Evolutionary conservation across 2,329 filamentous ascomycete species (phyloP).

Genomic region (Alternaria brassicicola): DNA sequence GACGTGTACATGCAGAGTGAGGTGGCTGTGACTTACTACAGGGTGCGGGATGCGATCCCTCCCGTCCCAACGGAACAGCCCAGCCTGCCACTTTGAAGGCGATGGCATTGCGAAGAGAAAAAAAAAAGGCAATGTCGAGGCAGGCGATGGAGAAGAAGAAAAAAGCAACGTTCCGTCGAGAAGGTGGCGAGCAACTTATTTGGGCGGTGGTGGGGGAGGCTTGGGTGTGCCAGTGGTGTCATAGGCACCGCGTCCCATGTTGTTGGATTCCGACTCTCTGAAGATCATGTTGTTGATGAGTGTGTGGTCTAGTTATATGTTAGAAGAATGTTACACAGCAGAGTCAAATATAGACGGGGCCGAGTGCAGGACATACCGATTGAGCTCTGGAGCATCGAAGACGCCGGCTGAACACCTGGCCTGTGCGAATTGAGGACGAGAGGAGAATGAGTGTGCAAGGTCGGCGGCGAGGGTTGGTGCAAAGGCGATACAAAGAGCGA

Average conservation of each 20-base stretch:
- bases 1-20: constrained; percentile 37
- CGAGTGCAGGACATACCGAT: constrained; percentile 27
- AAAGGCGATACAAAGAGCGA: constrained; percentile 14
- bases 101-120: constrained; percentile 1
- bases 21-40: constrained; percentile 45
- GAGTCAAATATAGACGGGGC: constrained; percentile 17
- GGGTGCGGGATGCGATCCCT: constrained; percentile 40
- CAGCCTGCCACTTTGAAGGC: neutral
- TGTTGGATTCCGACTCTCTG: constrained; percentile 50
- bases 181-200: constrained; percentile 33
- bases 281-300: constrained; percentile 49
- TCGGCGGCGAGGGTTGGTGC: constrained; percentile 18
- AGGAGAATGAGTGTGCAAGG: constrained; percentile 29
- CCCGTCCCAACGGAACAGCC: constrained; percentile 39
- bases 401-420: constrained; percentile 30
- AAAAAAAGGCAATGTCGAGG: constrained; percentile 1
- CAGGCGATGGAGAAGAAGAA: no score
- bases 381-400: constrained; percentile 26
- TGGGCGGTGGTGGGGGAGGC: constrained; percentile 51
- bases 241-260: constrained; percentile 58
- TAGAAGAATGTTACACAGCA: constrained; percentile 27
- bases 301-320: constrained; percentile 40
- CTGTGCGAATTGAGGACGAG: constrained; percentile 18
- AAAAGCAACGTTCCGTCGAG: constrained; percentile 13
- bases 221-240: constrained; percentile 58